Conservation (phyloP, 2,329 filamentous ascomycete genomes). For the Ophiostoma australiae region DNA sequence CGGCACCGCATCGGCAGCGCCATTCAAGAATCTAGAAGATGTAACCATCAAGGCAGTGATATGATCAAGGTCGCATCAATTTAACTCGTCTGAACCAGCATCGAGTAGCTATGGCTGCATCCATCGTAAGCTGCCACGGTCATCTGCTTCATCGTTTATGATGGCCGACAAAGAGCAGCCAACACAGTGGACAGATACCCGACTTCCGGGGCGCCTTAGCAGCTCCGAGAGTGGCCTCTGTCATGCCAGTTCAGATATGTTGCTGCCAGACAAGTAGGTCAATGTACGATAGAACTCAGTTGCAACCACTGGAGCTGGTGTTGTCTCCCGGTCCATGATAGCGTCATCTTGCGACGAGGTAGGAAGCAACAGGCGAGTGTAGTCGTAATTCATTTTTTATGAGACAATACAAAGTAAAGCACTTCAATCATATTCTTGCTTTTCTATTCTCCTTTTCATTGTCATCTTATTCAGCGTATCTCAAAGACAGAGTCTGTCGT, state of each 20-base stretch:
- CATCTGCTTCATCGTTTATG: neutral
- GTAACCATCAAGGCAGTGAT: neutral
- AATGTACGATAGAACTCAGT: no score
- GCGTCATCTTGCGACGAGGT: constrained; percentile 23
- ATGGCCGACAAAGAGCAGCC: no score
- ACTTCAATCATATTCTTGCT: no score
- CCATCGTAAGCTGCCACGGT: neutral
- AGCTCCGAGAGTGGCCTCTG: neutral
- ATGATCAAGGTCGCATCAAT: neutral
- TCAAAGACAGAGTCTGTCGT: no score
- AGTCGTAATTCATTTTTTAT: neutral
- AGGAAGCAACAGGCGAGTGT: neutral
- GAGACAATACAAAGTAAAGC: no score
- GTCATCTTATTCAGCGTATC: no score
- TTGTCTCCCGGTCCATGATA: constrained; percentile 21
- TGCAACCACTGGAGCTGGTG: constrained; percentile 26
- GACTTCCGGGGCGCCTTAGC: neutral
- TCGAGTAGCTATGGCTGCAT: neutral
- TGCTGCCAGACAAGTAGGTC: neutral
- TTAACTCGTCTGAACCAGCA: no score
- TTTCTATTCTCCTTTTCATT: no score
- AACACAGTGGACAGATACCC: neutral
- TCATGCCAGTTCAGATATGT: neutral
- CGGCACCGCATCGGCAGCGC: neutral
- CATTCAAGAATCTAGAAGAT: neutral